Percentiles rank a stretch among this genome's conserved stretches.
Conservation (phyloP, 768 basidiomycete genomes). For the Mycena leptocephala region DNA sequence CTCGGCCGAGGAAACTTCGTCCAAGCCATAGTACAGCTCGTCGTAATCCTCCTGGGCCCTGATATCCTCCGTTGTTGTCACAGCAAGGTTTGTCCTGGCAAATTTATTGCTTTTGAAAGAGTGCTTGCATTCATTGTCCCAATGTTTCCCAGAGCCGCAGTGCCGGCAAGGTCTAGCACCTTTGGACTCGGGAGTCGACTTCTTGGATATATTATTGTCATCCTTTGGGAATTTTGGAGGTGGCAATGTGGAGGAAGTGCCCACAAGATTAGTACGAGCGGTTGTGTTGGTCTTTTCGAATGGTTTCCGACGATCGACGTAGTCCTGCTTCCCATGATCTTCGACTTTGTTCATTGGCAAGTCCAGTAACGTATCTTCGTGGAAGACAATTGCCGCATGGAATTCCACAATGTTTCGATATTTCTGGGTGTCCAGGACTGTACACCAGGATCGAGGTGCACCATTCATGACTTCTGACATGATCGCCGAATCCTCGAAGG, state of each 20-base stretch:
- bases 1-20: constrained; percentile 15
- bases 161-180: background rate
- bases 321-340: background rate
- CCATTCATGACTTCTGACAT: background rate
- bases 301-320: background rate
- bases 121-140: constrained; percentile 51
- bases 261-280: background rate
- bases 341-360: background rate
- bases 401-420: background rate
- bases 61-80: background rate
- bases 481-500: background rate
- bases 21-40: constrained; percentile 33
- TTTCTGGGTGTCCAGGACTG: background rate
- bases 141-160: constrained; percentile 44
- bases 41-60: constrained; percentile 47
- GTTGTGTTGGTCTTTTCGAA: background rate
- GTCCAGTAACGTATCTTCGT: background rate
- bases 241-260: background rate
- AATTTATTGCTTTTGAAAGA: constrained; percentile 40
- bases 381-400: background rate
- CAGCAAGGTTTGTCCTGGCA: background rate
- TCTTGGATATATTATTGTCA: background rate
- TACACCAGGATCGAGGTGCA: background rate
- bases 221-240: background rate
- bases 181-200: background rate